Evolutionary conservation across 78 protist genomes (phyloP), one percentile per base, ranked within the genome.

Genomic region (Salpingoeca rosetta): DNA sequence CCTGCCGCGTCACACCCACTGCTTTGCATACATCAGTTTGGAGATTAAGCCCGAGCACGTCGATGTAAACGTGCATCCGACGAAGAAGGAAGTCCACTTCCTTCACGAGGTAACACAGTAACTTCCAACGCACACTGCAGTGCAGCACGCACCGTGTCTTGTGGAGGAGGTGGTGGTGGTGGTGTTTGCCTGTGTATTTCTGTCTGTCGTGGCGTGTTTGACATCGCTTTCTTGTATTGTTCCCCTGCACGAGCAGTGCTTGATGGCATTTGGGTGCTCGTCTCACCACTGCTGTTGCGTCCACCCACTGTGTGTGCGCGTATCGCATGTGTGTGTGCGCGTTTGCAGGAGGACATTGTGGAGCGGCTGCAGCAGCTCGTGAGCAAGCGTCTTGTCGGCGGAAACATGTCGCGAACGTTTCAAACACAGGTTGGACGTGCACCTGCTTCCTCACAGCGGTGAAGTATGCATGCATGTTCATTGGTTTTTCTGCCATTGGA

Each of bases 61-160:
- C 10, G 99, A 98, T 84, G 99, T 96, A 37, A 98, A 98, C 91
- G 97, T 97, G 44, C 99, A 97, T 85, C 99, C 99, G 51, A 97
- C 99, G 1, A 98, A 98, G 85, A 0, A 80, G 2, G 95, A 95
- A 88, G 84, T 87, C 65, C 76, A 82, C 28, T 75, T 75, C 25
- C 44, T 82, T 11, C 3, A 75, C 43, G 84, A 51, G 65, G 65
- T n/a, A n/a, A n/a, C n/a, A n/a, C n/a, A n/a, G n/a, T n/a, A n/a
- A n/a, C n/a, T n/a, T n/a, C n/a, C n/a, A n/a, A n/a, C n/a, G n/a
- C n/a, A n/a, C n/a, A n/a, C n/a, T 51, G 7, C 31, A 17, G 7
- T 22, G 65, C 17, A 7, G 65, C 65, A 51, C 65, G 31, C 17
- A 51, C 65, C 65, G 17, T 51, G 65, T 51, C 7, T 51, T 7